These are phyloP conservation scores for Pelargonium citronellum DNA, from an alignment of 441 rosid species.

Conservation along the genomic window DNA sequence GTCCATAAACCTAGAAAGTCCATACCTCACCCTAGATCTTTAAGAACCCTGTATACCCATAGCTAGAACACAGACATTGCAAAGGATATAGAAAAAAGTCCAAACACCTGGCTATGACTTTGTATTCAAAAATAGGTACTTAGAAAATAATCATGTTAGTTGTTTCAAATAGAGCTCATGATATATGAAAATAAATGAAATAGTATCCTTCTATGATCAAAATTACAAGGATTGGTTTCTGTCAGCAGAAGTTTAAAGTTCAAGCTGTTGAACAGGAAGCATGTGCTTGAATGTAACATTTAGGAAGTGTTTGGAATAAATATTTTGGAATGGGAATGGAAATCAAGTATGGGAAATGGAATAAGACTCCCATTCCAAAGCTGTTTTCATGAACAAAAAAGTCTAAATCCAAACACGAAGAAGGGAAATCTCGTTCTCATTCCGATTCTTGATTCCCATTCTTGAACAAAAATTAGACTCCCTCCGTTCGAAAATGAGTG, in stretches of 20 bases:
- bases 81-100: not conserved
- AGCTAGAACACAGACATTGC: not conserved
- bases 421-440: too few species aligned
- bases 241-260: not conserved
- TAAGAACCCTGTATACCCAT: not conserved
- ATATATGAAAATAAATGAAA: not conserved
- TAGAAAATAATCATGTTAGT: not conserved
- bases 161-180: not conserved
- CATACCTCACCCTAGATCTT: not conserved
- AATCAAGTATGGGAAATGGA: too few species aligned
- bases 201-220: not conserved
- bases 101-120: not conserved
- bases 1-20: not conserved
- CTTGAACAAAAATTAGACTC: too few species aligned
- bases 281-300: not conserved
- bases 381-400: too few species aligned
- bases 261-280: not conserved
- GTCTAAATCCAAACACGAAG: too few species aligned
- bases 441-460: too few species aligned
- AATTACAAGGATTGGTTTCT: not conserved
- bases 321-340: too few species aligned
- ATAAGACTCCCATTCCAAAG: too few species aligned
- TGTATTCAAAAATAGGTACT: not conserved
- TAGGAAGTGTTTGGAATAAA: not conserved
- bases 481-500: too few species aligned